Base-by-base conservation (phyloP, 192 early-diverging fungal genomes). In the Coemansia sp. region DNA sequence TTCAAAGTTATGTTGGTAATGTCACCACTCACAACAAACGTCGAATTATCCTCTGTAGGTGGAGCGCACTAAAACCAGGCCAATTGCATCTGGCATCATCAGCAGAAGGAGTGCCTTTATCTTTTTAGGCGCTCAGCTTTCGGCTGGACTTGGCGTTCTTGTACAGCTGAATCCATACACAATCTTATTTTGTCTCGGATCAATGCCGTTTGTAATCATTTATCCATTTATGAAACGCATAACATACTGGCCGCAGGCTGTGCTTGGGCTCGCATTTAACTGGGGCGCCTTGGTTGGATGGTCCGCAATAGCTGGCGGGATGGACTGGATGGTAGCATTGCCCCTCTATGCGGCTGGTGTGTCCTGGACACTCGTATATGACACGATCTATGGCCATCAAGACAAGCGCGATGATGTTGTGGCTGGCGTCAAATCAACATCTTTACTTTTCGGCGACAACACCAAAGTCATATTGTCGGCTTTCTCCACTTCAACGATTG, bases 381-480 rank as follows among this genome's bases (percentile, higher is more conserved):
- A 98, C 76, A 97, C 95, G 7, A 94, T 98, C 63, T 98, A 98
- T 63, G 96, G 95, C 18, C 91, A 98, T 56, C 96, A 98, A 78
- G 96, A 98, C 80, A 98, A 95, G 76, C 86, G 84, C 15, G 94
- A 97, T 74, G 96, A 98, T 75, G 51, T 92, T 45, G 80, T 86
- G 46, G 88, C 89, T 51, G 95, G 95, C 9, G 90, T 96, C 60
- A 94, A 95, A 75, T 96, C 94, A 10, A 98, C 96, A 1, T 95
- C 96, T 1, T 67, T 98, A 11, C 78, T 87, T 2, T 98, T 97
- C 81, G 94, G 89, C 6, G 86, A 89, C 24, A 83, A 87, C 39
- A 87, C 92, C 8, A 88, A 87, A 33, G 61, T 82, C 26, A 89
- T 87, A 68, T 77, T 98, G 21, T 78, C 89, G 1, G 84, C 75